phyloP scores from a whole-genome alignment of 2,329 filamentous ascomycete species.

The Aspergillus sergii region DNA sequence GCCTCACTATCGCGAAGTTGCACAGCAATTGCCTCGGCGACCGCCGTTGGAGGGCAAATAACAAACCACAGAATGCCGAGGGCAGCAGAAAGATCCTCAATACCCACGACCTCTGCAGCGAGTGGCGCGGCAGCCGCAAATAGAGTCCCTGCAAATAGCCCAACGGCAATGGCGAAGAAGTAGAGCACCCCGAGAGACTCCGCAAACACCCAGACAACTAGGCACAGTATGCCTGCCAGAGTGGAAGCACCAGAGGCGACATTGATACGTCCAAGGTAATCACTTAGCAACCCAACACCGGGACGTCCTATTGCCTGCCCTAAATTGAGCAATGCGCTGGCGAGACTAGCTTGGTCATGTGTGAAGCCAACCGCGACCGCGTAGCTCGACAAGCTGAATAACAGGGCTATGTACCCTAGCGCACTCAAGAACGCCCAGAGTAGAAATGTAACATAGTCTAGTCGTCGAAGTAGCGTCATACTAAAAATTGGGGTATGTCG shows the following conservation, averaged over 20 bases:
- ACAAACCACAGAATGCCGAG: not conserved
- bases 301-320: conserved; percentile 58
- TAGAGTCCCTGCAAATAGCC: not conserved
- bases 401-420: conserved; percentile 63
- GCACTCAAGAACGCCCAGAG: conserved; percentile 47
- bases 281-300: conserved; percentile 60
- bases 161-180: not conserved
- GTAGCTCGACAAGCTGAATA: conserved; percentile 65
- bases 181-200: not conserved
- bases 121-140: not conserved
- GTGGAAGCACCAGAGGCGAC: conserved; percentile 45
- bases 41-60: not conserved
- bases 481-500: not conserved
- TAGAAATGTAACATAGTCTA: not conserved
- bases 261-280: conserved; percentile 61
- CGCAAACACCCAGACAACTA: not conserved
- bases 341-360: conserved; percentile 56
- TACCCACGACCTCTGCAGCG: not conserved
- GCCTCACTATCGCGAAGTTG: not conserved
- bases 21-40: not conserved
- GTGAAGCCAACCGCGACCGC: conserved; percentile 58
- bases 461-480: not conserved
- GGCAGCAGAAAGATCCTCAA: not conserved
- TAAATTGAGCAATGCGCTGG: conserved; percentile 62
- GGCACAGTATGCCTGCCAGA: not conserved